Evolutionary conservation across 1,139 yeast genomes (phyloP).

Genomic region (Sugiyamaella sp.): DNA sequence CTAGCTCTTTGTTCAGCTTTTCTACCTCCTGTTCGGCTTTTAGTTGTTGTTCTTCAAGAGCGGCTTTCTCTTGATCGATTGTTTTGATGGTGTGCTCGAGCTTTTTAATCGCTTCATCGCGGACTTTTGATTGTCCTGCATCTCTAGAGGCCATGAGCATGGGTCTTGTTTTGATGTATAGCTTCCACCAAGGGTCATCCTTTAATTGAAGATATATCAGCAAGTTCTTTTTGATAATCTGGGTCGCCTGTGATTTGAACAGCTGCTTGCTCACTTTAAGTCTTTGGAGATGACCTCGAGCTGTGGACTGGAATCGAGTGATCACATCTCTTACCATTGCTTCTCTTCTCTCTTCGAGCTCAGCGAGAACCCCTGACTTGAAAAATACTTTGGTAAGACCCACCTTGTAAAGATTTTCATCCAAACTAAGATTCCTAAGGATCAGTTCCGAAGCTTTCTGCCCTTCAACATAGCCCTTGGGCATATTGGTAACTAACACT

Average conservation of each 20-base stretch:
- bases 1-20: constrained; percentile 43
- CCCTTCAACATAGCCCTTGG: constrained; percentile 45
- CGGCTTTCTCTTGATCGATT: constrained; percentile 43
- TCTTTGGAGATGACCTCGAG: constrained; percentile 68
- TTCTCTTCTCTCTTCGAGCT: constrained; percentile 80
- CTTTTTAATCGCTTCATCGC: constrained; percentile 61
- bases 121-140: constrained; percentile 55
- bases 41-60: constrained; percentile 39
- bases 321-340: constrained; percentile 58
- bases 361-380: constrained; percentile 95
- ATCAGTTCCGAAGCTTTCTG: constrained; percentile 71
- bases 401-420: constrained; percentile 68
- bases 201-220: constrained; percentile 55
- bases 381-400: constrained; percentile 90
- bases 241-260: constrained; percentile 69
- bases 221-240: constrained; percentile 66
- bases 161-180: constrained; percentile 76
- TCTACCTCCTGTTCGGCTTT: constrained; percentile 45
- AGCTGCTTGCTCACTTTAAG: constrained; percentile 54
- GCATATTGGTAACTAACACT: constrained; percentile 55
- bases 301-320: constrained; percentile 64
- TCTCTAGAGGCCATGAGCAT: constrained; percentile 67
- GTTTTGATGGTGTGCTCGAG: constrained; percentile 50
- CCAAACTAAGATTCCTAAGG: constrained; percentile 61
- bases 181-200: constrained; percentile 78